Conservation (phyloP, 495 filamentous ascomycete species). For the Podospora pseudopauciseta region DNA sequence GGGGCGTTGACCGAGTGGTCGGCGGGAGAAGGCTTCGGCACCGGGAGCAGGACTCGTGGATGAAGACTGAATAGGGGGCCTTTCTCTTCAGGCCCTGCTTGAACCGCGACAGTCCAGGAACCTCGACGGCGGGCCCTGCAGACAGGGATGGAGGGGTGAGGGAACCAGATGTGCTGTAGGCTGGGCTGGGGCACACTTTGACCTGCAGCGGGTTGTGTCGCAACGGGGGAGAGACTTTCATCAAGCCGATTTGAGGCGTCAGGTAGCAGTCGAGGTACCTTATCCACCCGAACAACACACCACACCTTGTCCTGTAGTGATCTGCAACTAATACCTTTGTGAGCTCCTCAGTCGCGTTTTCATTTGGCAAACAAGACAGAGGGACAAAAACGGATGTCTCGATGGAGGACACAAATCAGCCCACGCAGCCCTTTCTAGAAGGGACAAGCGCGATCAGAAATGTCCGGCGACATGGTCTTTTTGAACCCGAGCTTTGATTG, state of each 20-base stretch:
- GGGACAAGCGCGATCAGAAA: not conserved
- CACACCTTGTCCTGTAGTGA: not conserved
- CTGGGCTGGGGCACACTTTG: not conserved
- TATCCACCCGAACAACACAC: not conserved
- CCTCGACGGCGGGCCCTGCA: not conserved
- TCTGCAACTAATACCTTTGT: not conserved
- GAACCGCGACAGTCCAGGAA: not conserved
- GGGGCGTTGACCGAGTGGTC: not conserved
- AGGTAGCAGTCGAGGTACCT: not conserved
- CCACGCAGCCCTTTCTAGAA: not conserved
- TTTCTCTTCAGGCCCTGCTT: not conserved
- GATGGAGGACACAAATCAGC: not conserved
- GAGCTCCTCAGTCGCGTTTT: not conserved
- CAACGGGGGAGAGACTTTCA: slow-evolving; percentile 4
- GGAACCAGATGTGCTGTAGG: not conserved
- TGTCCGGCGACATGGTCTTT: not conserved
- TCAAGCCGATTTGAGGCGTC: not conserved
- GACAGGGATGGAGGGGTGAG: not conserved
- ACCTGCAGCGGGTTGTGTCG: slow-evolving; percentile 2
- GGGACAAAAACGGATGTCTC: not conserved
- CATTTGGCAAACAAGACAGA: not conserved
- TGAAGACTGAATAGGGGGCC: not conserved
- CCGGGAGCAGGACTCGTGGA: not conserved
- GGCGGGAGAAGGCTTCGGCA: not conserved
- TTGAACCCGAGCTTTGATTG: not conserved